Evolutionary conservation across 2,329 filamentous ascomycete species (phyloP).

Genomic region (Pseudogymnoascus sp.): DNA sequence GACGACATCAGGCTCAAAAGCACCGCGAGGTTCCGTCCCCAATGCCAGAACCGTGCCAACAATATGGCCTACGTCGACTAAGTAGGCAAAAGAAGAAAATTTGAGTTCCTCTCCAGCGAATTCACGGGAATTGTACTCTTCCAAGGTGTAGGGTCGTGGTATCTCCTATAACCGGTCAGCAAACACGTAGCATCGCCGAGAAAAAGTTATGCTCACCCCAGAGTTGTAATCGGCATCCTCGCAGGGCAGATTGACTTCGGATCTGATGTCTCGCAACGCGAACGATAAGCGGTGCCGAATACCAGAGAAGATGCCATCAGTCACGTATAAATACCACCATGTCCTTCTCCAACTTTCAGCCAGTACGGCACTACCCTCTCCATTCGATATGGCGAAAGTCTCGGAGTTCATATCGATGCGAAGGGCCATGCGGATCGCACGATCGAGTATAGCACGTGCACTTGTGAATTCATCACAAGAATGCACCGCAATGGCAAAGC

Average conservation of each 20-base stretch:
- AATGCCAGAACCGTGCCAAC: constrained; percentile 28
- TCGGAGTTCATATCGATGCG: constrained; percentile 10
- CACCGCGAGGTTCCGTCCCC: constrained; percentile 21
- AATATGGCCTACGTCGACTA: constrained; percentile 33
- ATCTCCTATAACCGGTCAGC: constrained; percentile 27
- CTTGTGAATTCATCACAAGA: constrained; percentile 8
- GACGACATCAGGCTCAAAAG: constrained; percentile 23
- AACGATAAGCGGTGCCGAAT: constrained; percentile 20
- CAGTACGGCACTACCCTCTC: constrained; percentile 30
- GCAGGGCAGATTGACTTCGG: constrained; percentile 33
- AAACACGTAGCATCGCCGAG: constrained; percentile 3
- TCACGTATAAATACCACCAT: constrained; percentile 34
- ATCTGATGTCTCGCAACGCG: constrained; percentile 25
- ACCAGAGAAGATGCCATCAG: constrained; percentile 21
- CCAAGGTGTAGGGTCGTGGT: constrained; percentile 28
- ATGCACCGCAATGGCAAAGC: constrained; percentile 7
- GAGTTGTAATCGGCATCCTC: constrained; percentile 36
- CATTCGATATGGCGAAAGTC: constrained; percentile 14
- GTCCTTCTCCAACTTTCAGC: constrained; percentile 37
- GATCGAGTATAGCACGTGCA: constrained; percentile 9
- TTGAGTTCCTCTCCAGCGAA: constrained; percentile 29
- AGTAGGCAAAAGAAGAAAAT: constrained; percentile 34
- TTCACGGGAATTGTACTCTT: constrained; percentile 32
- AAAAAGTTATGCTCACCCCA: constrained; percentile 28
- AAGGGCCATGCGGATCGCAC: constrained; percentile 8